Evolutionary conservation across 2,329 filamentous ascomycete species (phyloP).

Genomic region (Cercospora berteroae): DNA sequence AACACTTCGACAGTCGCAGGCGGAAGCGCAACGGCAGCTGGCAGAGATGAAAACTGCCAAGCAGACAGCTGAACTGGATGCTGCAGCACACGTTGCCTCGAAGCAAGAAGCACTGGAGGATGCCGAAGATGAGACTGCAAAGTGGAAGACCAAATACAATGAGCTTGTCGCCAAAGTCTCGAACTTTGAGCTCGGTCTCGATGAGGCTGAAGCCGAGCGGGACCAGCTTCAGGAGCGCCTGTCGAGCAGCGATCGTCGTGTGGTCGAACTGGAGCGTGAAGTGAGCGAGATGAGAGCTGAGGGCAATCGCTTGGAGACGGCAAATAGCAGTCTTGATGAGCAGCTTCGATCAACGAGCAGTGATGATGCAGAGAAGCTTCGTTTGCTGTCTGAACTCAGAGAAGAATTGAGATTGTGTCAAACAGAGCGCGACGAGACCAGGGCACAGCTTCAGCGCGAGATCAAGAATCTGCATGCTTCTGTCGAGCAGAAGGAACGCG

Average conservation of each 20-base stretch:
- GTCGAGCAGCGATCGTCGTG: background rate
- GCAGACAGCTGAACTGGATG: slow-evolving; percentile 47
- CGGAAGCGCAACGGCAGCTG: slow-evolving; percentile 37
- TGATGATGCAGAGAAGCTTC: slow-evolving; percentile 15
- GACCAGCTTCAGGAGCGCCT: slow-evolving; percentile 14
- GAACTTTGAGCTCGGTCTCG: slow-evolving; percentile 12
- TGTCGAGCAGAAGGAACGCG: slow-evolving; percentile 28
- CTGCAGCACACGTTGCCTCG: slow-evolving; percentile 44
- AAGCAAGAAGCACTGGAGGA: slow-evolving; percentile 49
- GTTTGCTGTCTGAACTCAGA: slow-evolving; percentile 10
- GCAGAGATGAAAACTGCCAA: slow-evolving; percentile 41
- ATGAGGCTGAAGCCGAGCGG: slow-evolving; percentile 15
- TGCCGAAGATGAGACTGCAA: slow-evolving; percentile 38
- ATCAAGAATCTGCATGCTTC: slow-evolving; percentile 43
- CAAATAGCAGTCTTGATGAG: slow-evolving; percentile 18
- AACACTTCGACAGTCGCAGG: slow-evolving; percentile 29
- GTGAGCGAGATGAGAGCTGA: background rate
- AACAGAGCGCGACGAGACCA: slow-evolving; percentile 4
- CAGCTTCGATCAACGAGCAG: slow-evolving; percentile 16
- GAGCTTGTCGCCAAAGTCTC: slow-evolving; percentile 14
- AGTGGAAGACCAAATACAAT: slow-evolving; percentile 17
- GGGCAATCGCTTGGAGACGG: slow-evolving; percentile 1
- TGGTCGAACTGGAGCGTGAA: slow-evolving; percentile 7
- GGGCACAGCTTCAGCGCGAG: slow-evolving; percentile 27
- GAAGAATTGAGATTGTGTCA: slow-evolving; percentile 22